Evolutionary conservation across 495 filamentous ascomycete genomes (phyloP).

Genomic region (Neurospora sp.): DNA sequence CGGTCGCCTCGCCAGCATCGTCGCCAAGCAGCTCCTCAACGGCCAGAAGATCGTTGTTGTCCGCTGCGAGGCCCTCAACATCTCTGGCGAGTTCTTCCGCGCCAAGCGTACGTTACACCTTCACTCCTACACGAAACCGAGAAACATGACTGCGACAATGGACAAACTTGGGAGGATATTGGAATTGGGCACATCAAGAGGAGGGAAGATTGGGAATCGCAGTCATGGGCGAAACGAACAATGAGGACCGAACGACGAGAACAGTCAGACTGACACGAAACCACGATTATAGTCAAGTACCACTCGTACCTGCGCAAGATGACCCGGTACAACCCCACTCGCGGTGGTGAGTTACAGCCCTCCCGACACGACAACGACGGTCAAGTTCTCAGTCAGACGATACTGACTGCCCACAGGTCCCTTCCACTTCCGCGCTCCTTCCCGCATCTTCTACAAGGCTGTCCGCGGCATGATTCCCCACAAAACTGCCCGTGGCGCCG

Average conservation of each 20-base stretch:
- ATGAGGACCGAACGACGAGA: slow-evolving; percentile 5
- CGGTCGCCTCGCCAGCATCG: slow-evolving; percentile 95
- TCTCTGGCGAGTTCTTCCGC: slow-evolving; percentile 99
- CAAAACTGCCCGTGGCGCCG: slow-evolving; percentile 96
- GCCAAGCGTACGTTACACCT: slow-evolving; percentile 81
- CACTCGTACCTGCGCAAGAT: slow-evolving; percentile 99
- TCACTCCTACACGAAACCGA: slow-evolving; percentile 5
- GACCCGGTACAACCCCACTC: slow-evolving; percentile 98
- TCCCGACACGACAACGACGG: neutral
- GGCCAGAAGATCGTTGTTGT: slow-evolving; percentile 99
- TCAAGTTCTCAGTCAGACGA: slow-evolving; percentile 6
- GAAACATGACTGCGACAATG: slow-evolving; percentile 4
- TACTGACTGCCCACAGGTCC: slow-evolving; percentile 57
- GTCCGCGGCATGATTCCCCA: slow-evolving; percentile 99
- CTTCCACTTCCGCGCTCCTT: slow-evolving; percentile 98
- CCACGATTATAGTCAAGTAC: slow-evolving; percentile 80
- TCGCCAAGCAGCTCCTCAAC: slow-evolving; percentile 98
- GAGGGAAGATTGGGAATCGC: neutral
- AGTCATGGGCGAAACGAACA: neutral
- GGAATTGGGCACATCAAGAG: slow-evolving; percentile 1
- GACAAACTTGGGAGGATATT: neutral
- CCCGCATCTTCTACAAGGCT: slow-evolving; percentile 99
- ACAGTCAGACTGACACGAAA: slow-evolving; percentile 19
- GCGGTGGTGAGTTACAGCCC: slow-evolving; percentile 61
- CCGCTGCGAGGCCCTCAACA: slow-evolving; percentile 97